These are phyloP conservation scores for Monosporascus sp. DNA, from an alignment of 2,329 filamentous ascomycete genomes.

Conservation along the genomic window DNA sequence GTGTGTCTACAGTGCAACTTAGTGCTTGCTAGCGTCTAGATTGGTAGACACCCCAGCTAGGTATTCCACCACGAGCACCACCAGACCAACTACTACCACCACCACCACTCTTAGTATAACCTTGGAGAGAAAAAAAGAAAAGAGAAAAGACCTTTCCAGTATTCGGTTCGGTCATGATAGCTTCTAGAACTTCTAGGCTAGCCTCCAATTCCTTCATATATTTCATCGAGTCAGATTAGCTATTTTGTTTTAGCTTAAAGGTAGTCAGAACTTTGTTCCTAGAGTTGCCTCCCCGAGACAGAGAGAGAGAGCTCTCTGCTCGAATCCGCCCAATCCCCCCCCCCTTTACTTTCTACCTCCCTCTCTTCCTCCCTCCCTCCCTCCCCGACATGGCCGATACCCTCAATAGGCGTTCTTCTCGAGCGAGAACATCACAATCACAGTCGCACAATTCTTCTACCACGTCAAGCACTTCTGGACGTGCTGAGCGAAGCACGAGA, in stretches of 20 bases:
- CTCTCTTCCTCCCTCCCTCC: conserved; percentile 26
- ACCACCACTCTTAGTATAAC: conserved; percentile 6
- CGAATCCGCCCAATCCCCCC: conserved; percentile 25
- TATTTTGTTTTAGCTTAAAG: conserved; percentile 19
- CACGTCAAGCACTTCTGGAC: conserved; percentile 70
- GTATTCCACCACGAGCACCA: background rate
- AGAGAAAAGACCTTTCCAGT: background rate
- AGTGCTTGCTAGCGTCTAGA: no score
- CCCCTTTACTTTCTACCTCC: conserved; percentile 25
- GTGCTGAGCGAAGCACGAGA: conserved; percentile 68
- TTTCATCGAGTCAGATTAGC: conserved; percentile 15
- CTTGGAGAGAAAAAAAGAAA: background rate
- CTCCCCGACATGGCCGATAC: conserved; percentile 40
- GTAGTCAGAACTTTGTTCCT: conserved; percentile 18
- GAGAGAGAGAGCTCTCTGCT: conserved; percentile 16
- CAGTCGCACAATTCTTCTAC: conserved; percentile 73
- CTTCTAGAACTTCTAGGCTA: conserved; percentile 12
- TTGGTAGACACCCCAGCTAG: no score
- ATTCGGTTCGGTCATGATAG: conserved; percentile 23
- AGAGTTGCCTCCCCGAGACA: conserved; percentile 19
- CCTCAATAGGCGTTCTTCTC: conserved; percentile 79
- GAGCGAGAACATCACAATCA: conserved; percentile 75
- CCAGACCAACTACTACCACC: conserved; percentile 6
- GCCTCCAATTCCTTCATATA: conserved; percentile 21
- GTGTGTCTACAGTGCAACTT: no score